Conservation (phyloP, 495 filamentous ascomycete species). For the Saxispiralis lemnorum region DNA sequence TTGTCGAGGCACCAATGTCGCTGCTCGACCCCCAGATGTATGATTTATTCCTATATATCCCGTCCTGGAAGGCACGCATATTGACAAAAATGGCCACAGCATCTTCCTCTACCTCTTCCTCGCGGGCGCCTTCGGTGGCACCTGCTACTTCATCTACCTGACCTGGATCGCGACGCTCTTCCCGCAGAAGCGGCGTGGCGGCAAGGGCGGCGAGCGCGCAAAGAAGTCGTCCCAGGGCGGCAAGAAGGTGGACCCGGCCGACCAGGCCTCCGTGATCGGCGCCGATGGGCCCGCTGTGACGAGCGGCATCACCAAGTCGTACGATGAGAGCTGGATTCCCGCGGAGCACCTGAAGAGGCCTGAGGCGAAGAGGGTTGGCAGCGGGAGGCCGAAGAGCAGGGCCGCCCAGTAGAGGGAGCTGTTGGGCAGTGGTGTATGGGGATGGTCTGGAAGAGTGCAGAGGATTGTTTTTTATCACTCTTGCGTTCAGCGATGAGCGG, state of each 20-base stretch:
- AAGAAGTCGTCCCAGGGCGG: constrained; percentile 36
- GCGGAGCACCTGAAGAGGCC: constrained; percentile 78
- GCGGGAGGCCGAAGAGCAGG: constrained; percentile 26
- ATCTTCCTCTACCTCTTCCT: constrained; percentile 97
- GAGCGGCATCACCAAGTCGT: constrained; percentile 43
- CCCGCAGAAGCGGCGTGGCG: constrained; percentile 64
- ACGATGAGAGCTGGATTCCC: constrained; percentile 95
- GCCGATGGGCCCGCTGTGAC: constrained; percentile 54
- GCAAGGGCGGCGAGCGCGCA: constrained; percentile 41
- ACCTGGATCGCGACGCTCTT: constrained; percentile 95
- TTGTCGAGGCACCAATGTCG: constrained; percentile 83
- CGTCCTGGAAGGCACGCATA: neutral
- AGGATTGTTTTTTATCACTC: no score
- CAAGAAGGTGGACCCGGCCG: constrained; percentile 46
- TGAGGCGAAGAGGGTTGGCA: constrained; percentile 61
- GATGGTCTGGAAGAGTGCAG: no score
- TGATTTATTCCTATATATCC: constrained; percentile 18
- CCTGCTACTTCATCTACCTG: constrained; percentile 89
- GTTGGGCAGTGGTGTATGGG: no score
- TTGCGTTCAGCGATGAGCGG: no score
- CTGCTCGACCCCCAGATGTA: constrained; percentile 95
- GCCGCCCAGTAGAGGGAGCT: constrained; percentile 5
- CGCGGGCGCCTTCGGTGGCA: constrained; percentile 52
- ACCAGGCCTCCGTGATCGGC: constrained; percentile 47
- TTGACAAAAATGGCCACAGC: constrained; percentile 28